Evolutionary conservation across 331 rosid genomes (phyloP), one percentile per base, ranked within the genome.

Genomic region (Pyracantha coccinea): DNA sequence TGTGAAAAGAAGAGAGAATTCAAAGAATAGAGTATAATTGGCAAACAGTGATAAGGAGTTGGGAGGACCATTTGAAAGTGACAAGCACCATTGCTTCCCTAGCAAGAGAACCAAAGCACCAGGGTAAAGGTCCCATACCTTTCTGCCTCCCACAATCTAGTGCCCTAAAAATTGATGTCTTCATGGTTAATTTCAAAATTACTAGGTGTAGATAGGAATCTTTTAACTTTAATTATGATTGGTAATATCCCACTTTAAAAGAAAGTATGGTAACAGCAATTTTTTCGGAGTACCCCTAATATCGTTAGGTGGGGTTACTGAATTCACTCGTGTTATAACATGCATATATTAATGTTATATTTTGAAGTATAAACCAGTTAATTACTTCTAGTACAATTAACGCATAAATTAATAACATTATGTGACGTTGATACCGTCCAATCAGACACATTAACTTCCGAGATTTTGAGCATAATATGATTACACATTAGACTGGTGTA

Each of bases 1-100:
- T 79, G 87, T 86, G 82, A 89, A 89, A 87, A 89, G 92, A 88
- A 83, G 88, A 68, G 93, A 86, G 66, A 71, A 83, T 59, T 62
- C 13, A 58, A 23, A 77, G 80, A 82, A 71, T 72, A 19, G 69
- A 10, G 47, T 41, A 41, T 31, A 57, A 57, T 23, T 32, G 31
- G 68, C 19, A 53, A 81, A 76, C 69, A 44, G 50, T 10, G 47
- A 12, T 41, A 1, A 41, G 47, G 47, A 41, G 15, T 41, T 4
- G 67, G 45, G 10, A 59, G 68, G 82, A 21, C 35, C 74, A 78
- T 77, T 13, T 77, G 82, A 79, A 47, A 83, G 89, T 87, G 92
- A 91, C 82, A 85, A 81, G 84, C 89, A 80, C 64, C 81, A 68
- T 70, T 53, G 58, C 58, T 7, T 17, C 9, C 10, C 58, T 53